A percentile compares a stretch with the other conserved stretches of the same genome.
Evolutionary conservation across 805 yeast species (phyloP).

Genomic region (Suhomyces sp.): DNA sequence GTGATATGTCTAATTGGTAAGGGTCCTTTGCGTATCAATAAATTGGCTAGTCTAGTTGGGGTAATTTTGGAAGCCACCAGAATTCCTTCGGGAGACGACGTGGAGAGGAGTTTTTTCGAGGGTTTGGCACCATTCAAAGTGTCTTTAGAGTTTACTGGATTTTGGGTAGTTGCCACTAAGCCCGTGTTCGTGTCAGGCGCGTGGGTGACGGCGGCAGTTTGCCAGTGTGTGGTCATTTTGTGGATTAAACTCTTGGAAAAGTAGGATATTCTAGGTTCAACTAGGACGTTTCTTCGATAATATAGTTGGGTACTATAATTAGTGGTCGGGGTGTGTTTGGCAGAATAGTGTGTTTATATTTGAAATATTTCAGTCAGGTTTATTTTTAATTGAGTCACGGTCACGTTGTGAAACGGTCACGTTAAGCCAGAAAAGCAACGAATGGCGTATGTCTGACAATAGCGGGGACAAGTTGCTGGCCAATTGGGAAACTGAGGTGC

Average conservation of each 20-base stretch:
- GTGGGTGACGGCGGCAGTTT: not conserved
- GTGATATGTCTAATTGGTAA: slow-evolving; percentile 89
- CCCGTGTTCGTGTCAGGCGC: not conserved
- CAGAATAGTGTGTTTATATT: not conserved
- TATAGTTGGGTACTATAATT: too few relatives aligned
- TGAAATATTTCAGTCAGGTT: slow-evolving; percentile 3
- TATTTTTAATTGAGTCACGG: slow-evolving; percentile 3
- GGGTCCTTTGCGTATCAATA: slow-evolving; percentile 76
- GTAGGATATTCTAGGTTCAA: too few relatives aligned
- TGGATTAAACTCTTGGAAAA: too few relatives aligned
- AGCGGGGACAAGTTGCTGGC: not conserved
- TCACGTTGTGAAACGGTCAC: slow-evolving; percentile 3
- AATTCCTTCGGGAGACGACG: slow-evolving; percentile 83
- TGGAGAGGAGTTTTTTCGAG: slow-evolving; percentile 44
- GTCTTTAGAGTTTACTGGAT: not conserved
- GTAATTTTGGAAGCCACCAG: slow-evolving; percentile 87
- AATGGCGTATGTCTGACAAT: not conserved
- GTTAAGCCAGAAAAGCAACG: not conserved
- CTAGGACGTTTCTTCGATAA: too few relatives aligned
- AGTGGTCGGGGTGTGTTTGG: not conserved
- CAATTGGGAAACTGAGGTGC: not conserved
- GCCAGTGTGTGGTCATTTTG: not conserved
- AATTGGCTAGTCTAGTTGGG: slow-evolving; percentile 67
- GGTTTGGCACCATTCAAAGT: not conserved
- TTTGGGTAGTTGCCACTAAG: not conserved